Base-by-base conservation (phyloP, 805 yeast species). In the Starmerella bombi region DNA sequence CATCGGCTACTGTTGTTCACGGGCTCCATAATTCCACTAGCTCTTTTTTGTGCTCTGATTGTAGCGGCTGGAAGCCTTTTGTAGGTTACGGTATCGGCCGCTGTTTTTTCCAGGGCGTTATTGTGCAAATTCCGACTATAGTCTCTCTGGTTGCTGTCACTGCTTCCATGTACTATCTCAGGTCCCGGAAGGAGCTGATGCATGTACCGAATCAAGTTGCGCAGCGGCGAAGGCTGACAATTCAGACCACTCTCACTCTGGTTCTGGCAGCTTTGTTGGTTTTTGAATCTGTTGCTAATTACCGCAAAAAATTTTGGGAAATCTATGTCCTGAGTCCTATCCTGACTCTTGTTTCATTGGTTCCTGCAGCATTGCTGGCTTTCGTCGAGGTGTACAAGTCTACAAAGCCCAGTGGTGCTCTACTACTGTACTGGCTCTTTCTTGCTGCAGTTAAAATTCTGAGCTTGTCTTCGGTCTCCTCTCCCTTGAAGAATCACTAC, bases 341-440 rank as follows among this genome's bases (percentile, higher is more conserved):
- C 17, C 31, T 63, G 14, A 59, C 68, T 36, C 45, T 66, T 0
- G 44, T 62, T 2, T 73, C 76, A 1, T 56, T 73, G 12, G 36
- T 67, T 2, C 70, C 80, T 4, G 80, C 75, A 0, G 56, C 71
- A 15, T 59, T 63, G 3, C 59, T 84, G 27, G 79, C 83, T 43
- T 80, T 75, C 59, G 56, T 80, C 43, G 96, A 88, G 57, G 78
- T 75, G 53, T 72, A 69, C 58, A 74, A 80, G 56, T 56, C 75
- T 9, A 67, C 62, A 32, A 71, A 81, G 18, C 75, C 95, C 1
- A 72, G 70, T 50, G 78, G 88, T 2, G 65, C 73, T 0, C 61
- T 85, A 35, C 68, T 88, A 30, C 66, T 78, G 47, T 88, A 72
- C 60, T 88, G 94, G 94, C 62, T 80, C 35, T 65, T 75, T 42